phyloP scores from a whole-genome alignment of 495 filamentous ascomycete species.

The Corynascus novoguineensis region DNA sequence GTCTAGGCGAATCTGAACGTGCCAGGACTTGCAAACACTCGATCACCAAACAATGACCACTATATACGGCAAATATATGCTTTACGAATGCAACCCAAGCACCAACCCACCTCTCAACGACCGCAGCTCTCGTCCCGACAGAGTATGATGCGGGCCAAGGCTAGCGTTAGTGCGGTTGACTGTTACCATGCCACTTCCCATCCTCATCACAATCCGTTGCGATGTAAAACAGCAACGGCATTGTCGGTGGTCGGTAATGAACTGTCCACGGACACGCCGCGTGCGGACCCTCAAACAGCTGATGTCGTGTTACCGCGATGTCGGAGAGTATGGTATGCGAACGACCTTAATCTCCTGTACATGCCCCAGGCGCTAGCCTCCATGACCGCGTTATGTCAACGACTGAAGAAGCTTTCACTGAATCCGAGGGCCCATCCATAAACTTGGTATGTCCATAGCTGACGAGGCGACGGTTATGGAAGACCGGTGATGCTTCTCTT shows the following conservation, averaged over 20 bases:
- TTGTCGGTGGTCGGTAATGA: not conserved
- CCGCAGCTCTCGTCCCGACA: not conserved
- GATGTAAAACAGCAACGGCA: not conserved
- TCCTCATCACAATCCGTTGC: not conserved
- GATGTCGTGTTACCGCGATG: not conserved
- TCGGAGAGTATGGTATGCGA: no score
- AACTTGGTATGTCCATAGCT: no score
- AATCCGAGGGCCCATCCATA: no score
- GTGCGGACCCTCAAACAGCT: not conserved
- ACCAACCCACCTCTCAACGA: not conserved
- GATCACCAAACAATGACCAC: constrained; percentile 25
- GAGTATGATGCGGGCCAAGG: not conserved
- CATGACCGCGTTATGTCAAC: no score
- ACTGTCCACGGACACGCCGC: not conserved
- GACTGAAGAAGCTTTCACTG: no score
- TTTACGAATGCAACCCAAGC: constrained; percentile 29
- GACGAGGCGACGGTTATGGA: no score
- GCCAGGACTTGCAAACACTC: constrained; percentile 19
- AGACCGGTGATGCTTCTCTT: no score
- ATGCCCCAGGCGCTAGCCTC: no score
- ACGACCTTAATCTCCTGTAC: no score
- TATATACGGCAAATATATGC: constrained; percentile 35
- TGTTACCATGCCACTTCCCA: not conserved
- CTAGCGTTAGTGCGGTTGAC: not conserved
- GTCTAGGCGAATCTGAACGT: not conserved